Evolutionary conservation across 371 early-diverging fungal species (phyloP), one percentile per base, ranked within the genome.

Genomic region (Haplosporangium sp.): DNA sequence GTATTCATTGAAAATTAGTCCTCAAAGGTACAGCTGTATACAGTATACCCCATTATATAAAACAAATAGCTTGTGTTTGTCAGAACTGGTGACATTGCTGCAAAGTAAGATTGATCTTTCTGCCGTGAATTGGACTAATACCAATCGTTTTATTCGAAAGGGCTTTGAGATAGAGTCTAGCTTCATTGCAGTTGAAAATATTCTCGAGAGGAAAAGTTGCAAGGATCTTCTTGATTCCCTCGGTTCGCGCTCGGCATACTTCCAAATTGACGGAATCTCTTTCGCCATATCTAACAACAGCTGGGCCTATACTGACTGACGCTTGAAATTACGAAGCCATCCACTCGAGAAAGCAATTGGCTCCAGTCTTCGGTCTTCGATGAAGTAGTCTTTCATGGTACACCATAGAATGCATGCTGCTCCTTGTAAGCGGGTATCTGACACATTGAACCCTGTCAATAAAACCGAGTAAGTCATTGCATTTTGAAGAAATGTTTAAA

Each of bases 121-220:
- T n/a, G n/a, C n/a, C n/a, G n/a, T n/a, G n/a, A n/a, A n/a, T n/a
- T n/a, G n/a, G n/a, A n/a, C n/a, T n/a, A n/a, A n/a, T n/a, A n/a
- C 56, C 50, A 21, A 46, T n/a, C 3, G 16, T 48, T 41, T 36
- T 58, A 14, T 45, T 53, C 13, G 66, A 53, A 11, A 21, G 38
- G 2, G 53, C 18, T 51, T 42, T 51, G 18, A 59, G n/a, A n/a
- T 66, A 52, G 12, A 66, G 45, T 0, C 46, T 37, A 7, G 54
- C 52, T 47, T 52, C 66, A n/a, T 36, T 36, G 37, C 59, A 59
- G 54, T 21, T 59, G 59, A 59, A 66, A 41, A 57, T 66, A 45
- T 66, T 38, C 41, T 66, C 59, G 40, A 59, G 37, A 4, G 16
- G 10, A 38, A 64, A 48, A 16, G 0, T 4, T 0, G 0, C 11